phyloP scores from a whole-genome alignment of 177 flowering plant species.

The Vitis hybrid region DNA sequence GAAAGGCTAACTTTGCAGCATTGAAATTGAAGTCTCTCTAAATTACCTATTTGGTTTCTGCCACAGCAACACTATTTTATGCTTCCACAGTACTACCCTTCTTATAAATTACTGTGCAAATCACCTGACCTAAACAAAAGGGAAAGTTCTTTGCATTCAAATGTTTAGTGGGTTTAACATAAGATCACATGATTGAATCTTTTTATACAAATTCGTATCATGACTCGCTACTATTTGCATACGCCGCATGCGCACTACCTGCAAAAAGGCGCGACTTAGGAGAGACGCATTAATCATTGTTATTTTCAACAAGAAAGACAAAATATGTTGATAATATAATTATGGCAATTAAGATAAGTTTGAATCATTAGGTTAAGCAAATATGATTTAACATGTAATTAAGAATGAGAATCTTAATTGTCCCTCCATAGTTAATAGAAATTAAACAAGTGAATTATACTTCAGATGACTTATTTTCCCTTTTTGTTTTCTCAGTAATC shows the following conservation, averaged over 20 bases:
- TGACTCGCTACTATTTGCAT: background rate
- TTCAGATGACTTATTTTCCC: no score
- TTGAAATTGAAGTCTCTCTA: no score
- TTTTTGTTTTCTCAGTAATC: no score
- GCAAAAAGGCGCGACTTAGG: background rate
- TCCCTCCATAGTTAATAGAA: no score
- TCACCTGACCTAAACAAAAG: background rate
- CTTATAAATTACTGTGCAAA: background rate
- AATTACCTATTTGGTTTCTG: no score
- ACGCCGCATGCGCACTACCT: slow-evolving; percentile 1
- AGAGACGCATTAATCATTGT: background rate
- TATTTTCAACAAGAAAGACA: background rate
- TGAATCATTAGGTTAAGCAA: background rate
- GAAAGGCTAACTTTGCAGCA: no score
- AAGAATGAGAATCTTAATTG: no score
- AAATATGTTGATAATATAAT: background rate
- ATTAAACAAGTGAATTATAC: no score
- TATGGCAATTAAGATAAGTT: background rate
- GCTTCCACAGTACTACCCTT: no score
- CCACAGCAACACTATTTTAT: no score
- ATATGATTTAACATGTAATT: background rate
- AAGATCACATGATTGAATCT: background rate
- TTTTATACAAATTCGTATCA: background rate
- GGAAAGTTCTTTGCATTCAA: background rate
- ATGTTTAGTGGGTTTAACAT: slow-evolving; percentile 8